Evolutionary conservation across 345 rosid species (phyloP), one percentile per base, ranked within the genome.

Genomic region (Gossypium thurberi): DNA sequence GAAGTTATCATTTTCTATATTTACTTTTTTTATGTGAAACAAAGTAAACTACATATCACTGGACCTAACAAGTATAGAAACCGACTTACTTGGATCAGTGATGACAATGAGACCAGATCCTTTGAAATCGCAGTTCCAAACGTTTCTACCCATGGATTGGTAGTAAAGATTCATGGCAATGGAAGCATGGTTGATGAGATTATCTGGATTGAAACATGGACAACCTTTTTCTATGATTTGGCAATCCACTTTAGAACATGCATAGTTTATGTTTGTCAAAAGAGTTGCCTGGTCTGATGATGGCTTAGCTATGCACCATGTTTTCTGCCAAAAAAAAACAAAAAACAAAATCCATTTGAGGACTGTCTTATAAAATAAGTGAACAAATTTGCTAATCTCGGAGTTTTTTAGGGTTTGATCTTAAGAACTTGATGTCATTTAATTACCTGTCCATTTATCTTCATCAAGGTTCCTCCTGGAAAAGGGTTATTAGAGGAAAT

Each of bases 291-390:
- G 77, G 71, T 88, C 89, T 3, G 90, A 83, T 18, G 96, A 88
- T 53, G 91, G 90, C 82, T 90, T 90, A 1, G 96, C 91, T 59
- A 85, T 83, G 79, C 97, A 91, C 97, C 90, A 86, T 3, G 91
- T 84, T 77, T 82, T 86, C 86, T 82, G 82, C 76, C 1, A 33
- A 33, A 4, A 33, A 3, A 4, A 3, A 28, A 21, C 23, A 21
- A 21, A 21, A 28, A 28, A 26, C 33, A 33, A 60, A 10, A 23
- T 33, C 13, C 15, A 65, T 60, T 37, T 33, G 5, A 10, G 23
- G 40, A 6, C 12, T 44, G 28, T 10, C 13, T 46, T 44, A 21
- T 57, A 2, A 0, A 50, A 11, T 26, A 3, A 33, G 10, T 25
- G 28, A 52, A 6, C 1, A 1, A 5, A 6, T n/a, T 15, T 15